Evolutionary conservation across 2,329 filamentous ascomycete genomes (phyloP).

Genomic region (Calonectria ilicicola): DNA sequence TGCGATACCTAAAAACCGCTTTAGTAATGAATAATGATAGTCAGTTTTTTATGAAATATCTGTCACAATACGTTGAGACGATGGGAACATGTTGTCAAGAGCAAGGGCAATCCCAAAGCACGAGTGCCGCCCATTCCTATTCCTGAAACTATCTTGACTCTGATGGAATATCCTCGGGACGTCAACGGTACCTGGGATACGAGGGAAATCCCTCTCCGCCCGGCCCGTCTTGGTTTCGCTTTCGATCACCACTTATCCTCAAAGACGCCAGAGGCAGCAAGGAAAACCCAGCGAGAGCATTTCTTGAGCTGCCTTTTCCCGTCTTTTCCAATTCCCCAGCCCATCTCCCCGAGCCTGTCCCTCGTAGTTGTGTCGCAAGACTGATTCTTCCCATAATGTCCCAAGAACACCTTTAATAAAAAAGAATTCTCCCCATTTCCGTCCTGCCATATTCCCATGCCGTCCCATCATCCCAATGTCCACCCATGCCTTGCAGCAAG

Average conservation of each 20-base stretch:
- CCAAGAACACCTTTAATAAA: slow-evolving; percentile 21
- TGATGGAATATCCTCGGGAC: slow-evolving; percentile 33
- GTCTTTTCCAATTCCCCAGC: neutral
- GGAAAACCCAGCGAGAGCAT: slow-evolving; percentile 1
- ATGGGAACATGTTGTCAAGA: slow-evolving; percentile 24
- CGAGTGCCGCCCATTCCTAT: slow-evolving; percentile 43
- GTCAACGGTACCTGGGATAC: neutral
- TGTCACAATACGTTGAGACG: neutral
- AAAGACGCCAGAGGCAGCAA: neutral
- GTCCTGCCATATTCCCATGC: slow-evolving; percentile 10
- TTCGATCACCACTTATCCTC: slow-evolving; percentile 6
- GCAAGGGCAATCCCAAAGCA: slow-evolving; percentile 41
- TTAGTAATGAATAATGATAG: slow-evolving; percentile 20
- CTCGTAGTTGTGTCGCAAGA: neutral
- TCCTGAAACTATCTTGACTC: slow-evolving; percentile 33
- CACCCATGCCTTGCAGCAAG: slow-evolving; percentile 43
- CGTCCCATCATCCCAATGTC: slow-evolving; percentile 18
- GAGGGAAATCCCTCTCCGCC: slow-evolving; percentile 2
- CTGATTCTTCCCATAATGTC: slow-evolving; percentile 19
- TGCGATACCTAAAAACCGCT: slow-evolving; percentile 35
- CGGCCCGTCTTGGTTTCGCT: slow-evolving; percentile 11
- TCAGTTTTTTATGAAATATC: neutral
- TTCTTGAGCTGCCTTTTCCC: neutral
- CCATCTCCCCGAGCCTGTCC: neutral
- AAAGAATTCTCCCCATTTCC: slow-evolving; percentile 16